Conservation (phyloP, 2,329 filamentous ascomycete species). For the Plectosphaerella sp. region DNA sequence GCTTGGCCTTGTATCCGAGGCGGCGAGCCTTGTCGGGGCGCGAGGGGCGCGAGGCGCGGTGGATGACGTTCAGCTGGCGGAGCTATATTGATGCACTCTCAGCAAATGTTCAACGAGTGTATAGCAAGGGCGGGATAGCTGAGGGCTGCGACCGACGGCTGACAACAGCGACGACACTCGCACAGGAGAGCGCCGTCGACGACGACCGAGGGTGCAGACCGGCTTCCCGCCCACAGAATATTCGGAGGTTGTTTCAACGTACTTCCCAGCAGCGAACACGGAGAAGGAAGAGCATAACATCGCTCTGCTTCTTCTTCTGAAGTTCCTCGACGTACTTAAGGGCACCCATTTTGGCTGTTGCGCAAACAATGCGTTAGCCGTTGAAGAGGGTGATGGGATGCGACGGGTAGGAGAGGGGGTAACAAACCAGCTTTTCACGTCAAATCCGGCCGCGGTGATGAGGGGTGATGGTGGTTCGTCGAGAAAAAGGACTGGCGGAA, state of each 20-base stretch:
- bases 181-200: constrained; percentile 2
- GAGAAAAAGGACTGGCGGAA: not conserved
- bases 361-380: constrained; percentile 14
- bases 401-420: not conserved
- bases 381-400: not conserved
- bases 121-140: constrained; percentile 62
- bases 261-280: constrained; percentile 99
- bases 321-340: constrained; percentile 99
- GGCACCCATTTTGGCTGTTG: constrained; percentile 85
- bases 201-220: constrained; percentile 9
- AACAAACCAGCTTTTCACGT: constrained; percentile 19
- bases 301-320: constrained; percentile 99
- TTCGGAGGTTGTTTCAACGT: constrained; percentile 49
- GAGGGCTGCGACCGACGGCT: not conserved
- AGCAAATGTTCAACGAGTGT: constrained; percentile 99
- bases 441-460: constrained; percentile 15
- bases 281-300: constrained; percentile 99
- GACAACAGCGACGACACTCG: not conserved
- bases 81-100: constrained; percentile 99
- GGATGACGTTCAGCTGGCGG: constrained; percentile 99
- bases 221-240: constrained; percentile 27
- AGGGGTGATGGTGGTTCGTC: constrained; percentile 9
- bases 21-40: constrained; percentile 99
- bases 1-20: constrained; percentile 99
- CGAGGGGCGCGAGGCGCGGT: constrained; percentile 96